A percentile compares a stretch with the other conserved stretches of the same genome.
These are phyloP conservation scores for Nematodospora anomalae DNA, from an alignment of 1,139 yeast species.

Conservation along the genomic window DNA sequence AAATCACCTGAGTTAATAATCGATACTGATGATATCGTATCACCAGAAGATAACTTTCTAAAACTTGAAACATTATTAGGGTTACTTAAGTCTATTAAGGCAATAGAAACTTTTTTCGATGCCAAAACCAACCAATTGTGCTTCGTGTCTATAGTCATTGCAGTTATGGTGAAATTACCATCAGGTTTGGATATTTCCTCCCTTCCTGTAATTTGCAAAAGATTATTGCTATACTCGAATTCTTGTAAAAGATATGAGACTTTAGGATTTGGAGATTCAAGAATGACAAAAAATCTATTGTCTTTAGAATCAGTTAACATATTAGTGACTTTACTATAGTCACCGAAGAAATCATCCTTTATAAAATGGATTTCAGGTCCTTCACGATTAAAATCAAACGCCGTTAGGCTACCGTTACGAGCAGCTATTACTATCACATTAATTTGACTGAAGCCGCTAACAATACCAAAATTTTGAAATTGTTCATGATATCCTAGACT, in stretches of 20 bases:
- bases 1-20: conserved; percentile 27
- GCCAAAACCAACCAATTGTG: conserved; percentile 57
- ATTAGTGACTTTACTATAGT: conserved; percentile 57
- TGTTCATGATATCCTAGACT: conserved; percentile 22
- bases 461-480: conserved; percentile 50
- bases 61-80: conserved; percentile 31
- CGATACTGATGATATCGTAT: conserved; percentile 63
- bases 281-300: conserved; percentile 35
- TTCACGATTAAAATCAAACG: conserved; percentile 38
- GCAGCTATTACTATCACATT: conserved; percentile 50
- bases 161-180: conserved; percentile 57
- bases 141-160: conserved; percentile 43
- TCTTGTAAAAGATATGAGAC: conserved; percentile 53
- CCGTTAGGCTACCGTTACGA: conserved; percentile 52
- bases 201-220: conserved; percentile 1
- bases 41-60: conserved; percentile 67
- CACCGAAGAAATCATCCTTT: conserved; percentile 16
- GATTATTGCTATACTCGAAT: conserved; percentile 21
- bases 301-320: conserved; percentile 34
- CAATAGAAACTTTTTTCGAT: conserved; percentile 68
- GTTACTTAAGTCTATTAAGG: conserved; percentile 47
- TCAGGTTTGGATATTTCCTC: conserved; percentile 38
- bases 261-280: conserved; percentile 69
- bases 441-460: conserved; percentile 44
- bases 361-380: conserved; percentile 24